Base-by-base conservation (phyloP, 768 basidiomycete species). In the Amanita molliuscula region DNA sequence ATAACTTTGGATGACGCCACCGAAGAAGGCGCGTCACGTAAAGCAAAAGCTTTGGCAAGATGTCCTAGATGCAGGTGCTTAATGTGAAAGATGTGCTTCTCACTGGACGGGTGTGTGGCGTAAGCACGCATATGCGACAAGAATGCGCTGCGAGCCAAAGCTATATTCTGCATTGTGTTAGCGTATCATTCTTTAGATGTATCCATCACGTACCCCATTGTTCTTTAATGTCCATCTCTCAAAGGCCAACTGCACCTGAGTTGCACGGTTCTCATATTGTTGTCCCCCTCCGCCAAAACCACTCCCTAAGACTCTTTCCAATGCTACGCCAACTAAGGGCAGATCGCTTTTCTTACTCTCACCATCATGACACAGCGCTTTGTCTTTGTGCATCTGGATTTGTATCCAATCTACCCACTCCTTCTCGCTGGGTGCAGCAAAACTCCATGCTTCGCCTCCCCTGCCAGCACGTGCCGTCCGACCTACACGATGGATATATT, bases 51-150 rank as follows among this genome's bases (percentile, higher is more conserved):
- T 65, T 95, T 94, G 13, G 93, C 91, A 41, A 91, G 67, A 69
- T 99, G 96, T 1, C 96, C 96, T 38, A 96, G 76, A 61, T 99
- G 96, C 7, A 98, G 75, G 61, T 95, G 81, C 13, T 87, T 86
- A 52, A 97, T 82, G 65, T 98, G 94, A 72, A 99, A 99, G 47
- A 98, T 89, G 55, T 91, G 83, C 61, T 98, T 99, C 65, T 98
- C 96, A 53, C 84, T 82, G 13, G 87, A 78, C 0, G 96, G 94
- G 67, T 99, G 96, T 0, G 96, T 99, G 26, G 96, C 86, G 65
- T 98, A 99, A 0, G 96, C 96, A 48, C 95, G 79, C 71, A 97
- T 82, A 64, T 95, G 92, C 0, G 95, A 96, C 31, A 81, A 72
- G 68, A 85, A 99, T 0, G 93, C 96, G 57, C 77, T 84, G 25